These are phyloP conservation scores for Sporothrix variecibatus DNA, from an alignment of 2,329 filamentous ascomycete genomes.

Conservation along the genomic window DNA sequence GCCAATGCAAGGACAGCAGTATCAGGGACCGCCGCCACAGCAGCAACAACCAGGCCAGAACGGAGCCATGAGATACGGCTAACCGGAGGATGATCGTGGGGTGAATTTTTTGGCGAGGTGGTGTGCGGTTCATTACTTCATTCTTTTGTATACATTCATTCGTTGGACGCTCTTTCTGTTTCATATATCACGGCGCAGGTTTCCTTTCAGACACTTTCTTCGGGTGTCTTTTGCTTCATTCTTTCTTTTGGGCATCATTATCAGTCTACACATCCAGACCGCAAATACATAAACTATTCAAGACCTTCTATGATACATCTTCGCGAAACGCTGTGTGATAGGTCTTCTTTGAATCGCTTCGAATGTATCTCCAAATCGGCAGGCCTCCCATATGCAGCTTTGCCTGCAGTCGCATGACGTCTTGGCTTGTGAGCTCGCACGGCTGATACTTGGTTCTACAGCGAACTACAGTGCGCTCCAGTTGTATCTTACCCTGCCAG, in stretches of 20 bases:
- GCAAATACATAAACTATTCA: too few relatives aligned
- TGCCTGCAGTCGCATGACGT: background rate
- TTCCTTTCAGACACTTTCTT: background rate
- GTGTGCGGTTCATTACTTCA: background rate
- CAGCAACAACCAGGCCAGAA: conserved; percentile 31
- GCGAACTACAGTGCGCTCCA: background rate
- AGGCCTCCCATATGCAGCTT: conserved; percentile 13
- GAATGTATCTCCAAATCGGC: background rate
- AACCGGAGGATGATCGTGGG: background rate
- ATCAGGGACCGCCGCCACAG: background rate
- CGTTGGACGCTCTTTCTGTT: background rate
- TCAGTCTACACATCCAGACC: background rate
- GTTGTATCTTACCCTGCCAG: background rate
- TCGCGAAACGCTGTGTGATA: background rate
- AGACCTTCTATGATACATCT: background rate
- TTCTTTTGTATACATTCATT: background rate
- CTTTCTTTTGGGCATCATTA: background rate
- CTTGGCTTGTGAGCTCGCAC: background rate
- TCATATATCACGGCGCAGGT: conserved; percentile 10
- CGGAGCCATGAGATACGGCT: conserved; percentile 37
- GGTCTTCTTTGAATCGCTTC: background rate
- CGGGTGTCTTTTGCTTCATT: too few relatives aligned
- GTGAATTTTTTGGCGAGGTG: background rate
- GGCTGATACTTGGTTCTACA: background rate
- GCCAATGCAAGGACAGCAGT: background rate